These are phyloP conservation scores for Neolentinus lepideus DNA, from an alignment of 1,284 basidiomycete genomes.

Conservation along the genomic window DNA sequence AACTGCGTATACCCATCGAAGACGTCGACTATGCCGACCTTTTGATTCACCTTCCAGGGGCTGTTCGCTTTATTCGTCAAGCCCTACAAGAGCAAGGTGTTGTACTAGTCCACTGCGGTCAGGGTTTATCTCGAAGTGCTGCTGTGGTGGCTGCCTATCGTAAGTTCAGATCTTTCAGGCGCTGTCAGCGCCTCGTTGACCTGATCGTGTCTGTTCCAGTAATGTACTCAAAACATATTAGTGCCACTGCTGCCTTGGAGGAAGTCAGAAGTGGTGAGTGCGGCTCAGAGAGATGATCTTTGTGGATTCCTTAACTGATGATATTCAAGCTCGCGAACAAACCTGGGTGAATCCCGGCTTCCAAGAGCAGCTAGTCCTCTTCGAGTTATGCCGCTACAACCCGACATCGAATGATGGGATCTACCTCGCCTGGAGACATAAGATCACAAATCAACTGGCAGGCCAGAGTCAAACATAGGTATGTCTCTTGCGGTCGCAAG, in stretches of 20 bases:
- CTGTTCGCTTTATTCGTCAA: constrained; percentile 75
- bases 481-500: no score
- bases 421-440: constrained; percentile 54
- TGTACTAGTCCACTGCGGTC: constrained; percentile 79
- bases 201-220: constrained; percentile 32
- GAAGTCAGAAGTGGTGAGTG: constrained; percentile 50
- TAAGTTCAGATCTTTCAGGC: constrained; percentile 26
- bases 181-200: constrained; percentile 9
- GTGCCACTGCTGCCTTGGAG: constrained; percentile 53
- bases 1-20: constrained; percentile 66
- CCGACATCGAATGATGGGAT: constrained; percentile 57
- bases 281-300: constrained; percentile 6
- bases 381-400: constrained; percentile 65
- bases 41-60: constrained; percentile 68
- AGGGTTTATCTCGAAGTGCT: constrained; percentile 78
- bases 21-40: constrained; percentile 84
- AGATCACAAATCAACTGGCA: neutral
- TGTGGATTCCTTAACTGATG: neutral
- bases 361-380: constrained; percentile 70
- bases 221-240: constrained; percentile 61
- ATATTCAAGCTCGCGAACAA: constrained; percentile 56
- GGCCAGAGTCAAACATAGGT: neutral
- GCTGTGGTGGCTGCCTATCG: constrained; percentile 80
- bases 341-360: constrained; percentile 76
- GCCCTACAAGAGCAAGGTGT: constrained; percentile 62